phyloP scores from a whole-genome alignment of 2,329 filamentous ascomycete genomes.

The Alternaria gaisen region DNA sequence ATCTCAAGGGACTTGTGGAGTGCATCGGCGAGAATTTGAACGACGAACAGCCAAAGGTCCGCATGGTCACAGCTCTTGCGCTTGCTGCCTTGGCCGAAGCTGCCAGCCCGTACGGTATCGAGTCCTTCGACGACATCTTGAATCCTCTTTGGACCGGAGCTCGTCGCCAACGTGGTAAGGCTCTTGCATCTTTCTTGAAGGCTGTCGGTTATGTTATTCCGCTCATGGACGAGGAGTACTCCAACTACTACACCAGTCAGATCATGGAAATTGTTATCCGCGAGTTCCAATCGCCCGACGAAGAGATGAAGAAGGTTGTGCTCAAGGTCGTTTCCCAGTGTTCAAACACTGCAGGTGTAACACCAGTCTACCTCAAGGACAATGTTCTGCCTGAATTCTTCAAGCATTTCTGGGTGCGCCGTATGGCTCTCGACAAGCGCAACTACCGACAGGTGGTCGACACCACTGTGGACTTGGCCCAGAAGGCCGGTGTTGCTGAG shows the following conservation, averaged over 20 bases:
- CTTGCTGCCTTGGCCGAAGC: constrained; percentile 96
- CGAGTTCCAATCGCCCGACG: constrained; percentile 95
- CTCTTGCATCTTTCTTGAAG: constrained; percentile 93
- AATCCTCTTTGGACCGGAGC: constrained; percentile 98
- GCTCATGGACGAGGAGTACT: constrained; percentile 99
- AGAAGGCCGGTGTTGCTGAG: constrained; percentile 97
- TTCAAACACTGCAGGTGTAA: constrained; percentile 92
- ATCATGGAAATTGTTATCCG: constrained; percentile 98
- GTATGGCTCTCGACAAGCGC: constrained; percentile 96
- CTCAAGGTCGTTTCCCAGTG: constrained; percentile 97
- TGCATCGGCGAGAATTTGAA: constrained; percentile 96
- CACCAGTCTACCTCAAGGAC: constrained; percentile 92
- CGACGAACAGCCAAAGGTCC: constrained; percentile 96
- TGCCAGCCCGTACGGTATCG: constrained; percentile 97
- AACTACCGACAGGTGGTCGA: constrained; percentile 99
- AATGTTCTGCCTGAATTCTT: constrained; percentile 96
- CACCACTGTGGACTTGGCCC: constrained; percentile 94
- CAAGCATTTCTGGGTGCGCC: constrained; percentile 97
- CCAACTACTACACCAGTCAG: constrained; percentile 97
- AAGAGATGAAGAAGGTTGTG: constrained; percentile 99
- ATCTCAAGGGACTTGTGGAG: constrained; percentile 94
- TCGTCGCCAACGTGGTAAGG: constrained; percentile 94
- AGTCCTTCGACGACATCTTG: constrained; percentile 97
- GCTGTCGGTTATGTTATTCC: constrained; percentile 98
- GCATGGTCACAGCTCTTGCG: constrained; percentile 93